Evolutionary conservation across 2,329 filamentous ascomycete genomes (phyloP).

Genomic region (Pseudogymnoascus sp.): DNA sequence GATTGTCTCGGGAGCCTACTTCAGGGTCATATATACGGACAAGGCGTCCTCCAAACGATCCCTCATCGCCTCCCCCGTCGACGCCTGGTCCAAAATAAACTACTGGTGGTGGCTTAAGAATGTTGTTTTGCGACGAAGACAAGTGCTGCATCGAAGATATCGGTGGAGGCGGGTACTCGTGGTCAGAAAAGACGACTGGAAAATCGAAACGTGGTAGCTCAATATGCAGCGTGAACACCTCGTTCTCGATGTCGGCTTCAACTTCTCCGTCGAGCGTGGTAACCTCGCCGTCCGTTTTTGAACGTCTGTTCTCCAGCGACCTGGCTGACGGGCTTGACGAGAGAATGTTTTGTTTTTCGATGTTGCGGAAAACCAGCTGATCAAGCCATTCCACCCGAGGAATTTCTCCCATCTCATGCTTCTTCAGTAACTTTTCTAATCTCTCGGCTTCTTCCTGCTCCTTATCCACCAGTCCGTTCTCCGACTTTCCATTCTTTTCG

Average conservation of each 20-base stretch:
- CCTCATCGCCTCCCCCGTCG: slow-evolving; percentile 49
- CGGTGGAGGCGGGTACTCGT: slow-evolving; percentile 80
- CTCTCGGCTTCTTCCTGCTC: slow-evolving; percentile 79
- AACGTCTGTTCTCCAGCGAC: slow-evolving; percentile 41
- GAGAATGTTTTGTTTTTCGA: slow-evolving; percentile 66
- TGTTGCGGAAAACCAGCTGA: slow-evolving; percentile 81
- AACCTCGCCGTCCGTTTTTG: slow-evolving; percentile 23
- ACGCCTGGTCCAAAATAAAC: slow-evolving; percentile 88
- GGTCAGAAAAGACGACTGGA: slow-evolving; percentile 87
- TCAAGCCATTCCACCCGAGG: slow-evolving; percentile 91
- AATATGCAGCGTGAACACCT: slow-evolving; percentile 74
- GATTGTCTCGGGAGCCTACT: slow-evolving; percentile 80
- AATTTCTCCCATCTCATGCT: slow-evolving; percentile 97
- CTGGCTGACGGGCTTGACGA: slow-evolving; percentile 56
- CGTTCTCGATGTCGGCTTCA: slow-evolving; percentile 32
- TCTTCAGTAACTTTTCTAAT: slow-evolving; percentile 85
- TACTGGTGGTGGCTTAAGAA: slow-evolving; percentile 70
- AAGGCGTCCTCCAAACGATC: slow-evolving; percentile 48
- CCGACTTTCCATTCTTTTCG: slow-evolving; percentile 40
- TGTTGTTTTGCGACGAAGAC: slow-evolving; percentile 54
- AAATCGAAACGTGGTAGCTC: slow-evolving; percentile 95
- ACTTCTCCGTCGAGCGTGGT: slow-evolving; percentile 32
- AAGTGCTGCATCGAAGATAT: slow-evolving; percentile 65
- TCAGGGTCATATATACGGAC: slow-evolving; percentile 91
- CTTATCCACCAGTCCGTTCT: slow-evolving; percentile 48